Percentiles rank a stretch among this genome's conserved stretches.
Conservation (phyloP, 805 yeast genomes). For the Ogataea paraovalis region DNA sequence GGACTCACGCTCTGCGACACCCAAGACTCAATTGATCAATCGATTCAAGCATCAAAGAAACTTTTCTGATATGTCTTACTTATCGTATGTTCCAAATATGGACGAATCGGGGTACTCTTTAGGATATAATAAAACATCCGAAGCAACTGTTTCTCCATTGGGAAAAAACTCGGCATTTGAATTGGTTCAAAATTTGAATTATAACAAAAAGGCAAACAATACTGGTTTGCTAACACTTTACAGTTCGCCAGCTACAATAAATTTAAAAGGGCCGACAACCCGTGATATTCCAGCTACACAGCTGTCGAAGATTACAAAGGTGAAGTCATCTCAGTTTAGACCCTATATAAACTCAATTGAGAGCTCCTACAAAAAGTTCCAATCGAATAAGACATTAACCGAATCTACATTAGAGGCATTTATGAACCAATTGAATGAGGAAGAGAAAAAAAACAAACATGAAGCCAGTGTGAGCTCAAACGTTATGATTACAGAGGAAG, state of each 20-base stretch:
- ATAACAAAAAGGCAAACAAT: constrained; percentile 27
- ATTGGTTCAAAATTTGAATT: constrained; percentile 60
- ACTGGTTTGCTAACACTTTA: constrained; percentile 26
- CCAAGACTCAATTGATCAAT: constrained; percentile 3
- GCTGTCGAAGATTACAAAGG: constrained; percentile 48
- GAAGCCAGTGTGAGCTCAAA: constrained; percentile 6
- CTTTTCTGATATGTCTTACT: constrained; percentile 23
- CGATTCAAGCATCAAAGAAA: constrained; percentile 18
- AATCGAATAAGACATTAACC: constrained; percentile 40
- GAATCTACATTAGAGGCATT: constrained; percentile 38
- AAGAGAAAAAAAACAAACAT: constrained; percentile 15
- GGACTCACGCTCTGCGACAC: constrained; percentile 2
- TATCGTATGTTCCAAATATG: constrained; percentile 26
- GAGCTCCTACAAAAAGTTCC: constrained; percentile 42
- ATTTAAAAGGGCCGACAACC: constrained; percentile 63
- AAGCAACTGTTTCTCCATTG: constrained; percentile 45
- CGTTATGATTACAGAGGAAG: constrained; percentile 16
- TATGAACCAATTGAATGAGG: constrained; percentile 21
- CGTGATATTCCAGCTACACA: constrained; percentile 82
- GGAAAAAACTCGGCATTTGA: constrained; percentile 78
- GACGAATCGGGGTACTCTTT: constrained; percentile 35
- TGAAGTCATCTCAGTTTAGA: constrained; percentile 39
- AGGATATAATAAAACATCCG: constrained; percentile 38
- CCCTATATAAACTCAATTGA: constrained; percentile 42
- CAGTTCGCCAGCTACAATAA: constrained; percentile 40